Evolutionary conservation across 441 rosid species (phyloP).

Genomic region (Breynia disticha): DNA sequence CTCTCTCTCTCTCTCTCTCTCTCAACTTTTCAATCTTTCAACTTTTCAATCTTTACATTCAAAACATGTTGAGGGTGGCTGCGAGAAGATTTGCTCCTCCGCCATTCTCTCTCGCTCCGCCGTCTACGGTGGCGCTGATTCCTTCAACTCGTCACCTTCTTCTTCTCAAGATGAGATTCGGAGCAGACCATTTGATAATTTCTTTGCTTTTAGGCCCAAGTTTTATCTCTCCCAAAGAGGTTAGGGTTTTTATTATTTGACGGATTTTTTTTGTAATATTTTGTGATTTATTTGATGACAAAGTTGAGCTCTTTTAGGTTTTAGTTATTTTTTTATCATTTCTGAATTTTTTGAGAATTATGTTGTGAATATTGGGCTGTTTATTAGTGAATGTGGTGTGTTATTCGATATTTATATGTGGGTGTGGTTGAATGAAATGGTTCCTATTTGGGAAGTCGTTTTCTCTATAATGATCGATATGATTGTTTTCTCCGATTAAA

Average conservation of each 20-base stretch:
- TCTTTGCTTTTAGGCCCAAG: conserved; percentile 9
- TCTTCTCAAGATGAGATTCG: conserved; percentile 11
- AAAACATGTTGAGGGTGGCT: conserved; percentile 33
- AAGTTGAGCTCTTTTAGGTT: no score
- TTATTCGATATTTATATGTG: no score
- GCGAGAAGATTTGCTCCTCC: conserved; percentile 32
- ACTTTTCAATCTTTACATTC: not conserved
- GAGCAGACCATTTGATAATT: conserved; percentile 9
- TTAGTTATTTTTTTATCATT: no score
- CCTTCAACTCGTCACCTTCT: conserved; percentile 15
- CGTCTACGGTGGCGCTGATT: conserved; percentile 7
- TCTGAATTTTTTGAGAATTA: no score
- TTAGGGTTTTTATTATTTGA: conserved; percentile 9
- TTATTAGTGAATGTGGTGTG: no score
- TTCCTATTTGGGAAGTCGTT: no score
- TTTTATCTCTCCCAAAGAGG: conserved; percentile 33
- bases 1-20: not conserved
- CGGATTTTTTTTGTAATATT: not conserved
- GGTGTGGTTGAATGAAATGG: no score
- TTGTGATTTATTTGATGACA: not conserved
- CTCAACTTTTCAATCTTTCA: no score
- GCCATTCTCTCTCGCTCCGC: conserved; percentile 16
- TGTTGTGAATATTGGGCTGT: no score
- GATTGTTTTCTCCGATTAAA: no score
- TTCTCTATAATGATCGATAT: no score